A percentile compares a stretch with the other conserved stretches of the same genome.
Conservation (phyloP, 2,329 filamentous ascomycete species). For the Talaromyces sp. region DNA sequence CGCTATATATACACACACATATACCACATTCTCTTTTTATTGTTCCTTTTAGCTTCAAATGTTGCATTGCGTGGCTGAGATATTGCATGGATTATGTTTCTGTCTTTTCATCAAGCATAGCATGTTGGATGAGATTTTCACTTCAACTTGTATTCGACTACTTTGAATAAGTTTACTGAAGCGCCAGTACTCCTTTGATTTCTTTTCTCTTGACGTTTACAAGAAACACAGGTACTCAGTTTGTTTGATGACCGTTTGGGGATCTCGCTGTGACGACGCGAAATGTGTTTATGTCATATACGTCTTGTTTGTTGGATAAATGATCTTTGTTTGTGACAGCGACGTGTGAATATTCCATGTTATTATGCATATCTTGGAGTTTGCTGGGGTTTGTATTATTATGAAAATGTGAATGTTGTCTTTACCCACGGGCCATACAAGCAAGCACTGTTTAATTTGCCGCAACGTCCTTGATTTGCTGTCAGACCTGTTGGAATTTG, state of each 20-base stretch:
- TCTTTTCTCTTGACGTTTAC: background rate
- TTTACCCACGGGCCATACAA: too few species aligned
- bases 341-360: background rate
- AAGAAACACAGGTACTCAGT: background rate
- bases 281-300: background rate
- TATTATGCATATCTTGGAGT: background rate
- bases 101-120: background rate
- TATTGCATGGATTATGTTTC: background rate
- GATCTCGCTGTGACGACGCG: background rate
- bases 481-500: background rate
- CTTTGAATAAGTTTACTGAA: background rate
- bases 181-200: background rate
- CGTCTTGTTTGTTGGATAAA: background rate
- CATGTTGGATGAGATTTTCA: background rate
- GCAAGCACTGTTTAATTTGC: background rate
- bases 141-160: background rate
- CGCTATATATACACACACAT: conserved; percentile 1
- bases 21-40: background rate
- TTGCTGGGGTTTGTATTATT: background rate
- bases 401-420: background rate
- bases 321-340: background rate
- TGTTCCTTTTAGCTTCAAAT: background rate
- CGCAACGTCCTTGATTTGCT: background rate
- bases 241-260: background rate
- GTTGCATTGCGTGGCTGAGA: background rate